phyloP scores from a whole-genome alignment of 331 rosid genomes.

The Ulmus americana region DNA sequence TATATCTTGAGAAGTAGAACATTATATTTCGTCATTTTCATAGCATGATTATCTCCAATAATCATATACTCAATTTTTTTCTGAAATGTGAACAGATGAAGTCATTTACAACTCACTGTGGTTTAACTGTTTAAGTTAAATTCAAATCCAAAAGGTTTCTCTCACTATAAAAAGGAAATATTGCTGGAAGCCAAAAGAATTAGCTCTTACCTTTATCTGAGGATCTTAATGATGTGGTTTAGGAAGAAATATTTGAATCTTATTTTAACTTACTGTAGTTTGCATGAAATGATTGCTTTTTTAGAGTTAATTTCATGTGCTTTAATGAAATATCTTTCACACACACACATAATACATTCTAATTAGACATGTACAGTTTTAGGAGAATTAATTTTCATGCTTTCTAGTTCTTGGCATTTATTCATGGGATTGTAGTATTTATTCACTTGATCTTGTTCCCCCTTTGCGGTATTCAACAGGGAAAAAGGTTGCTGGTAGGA shows the following conservation, averaged over 20 bases:
- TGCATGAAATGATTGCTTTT: background rate
- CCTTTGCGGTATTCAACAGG: constrained; percentile 49
- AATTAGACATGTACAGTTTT: too few relatives aligned
- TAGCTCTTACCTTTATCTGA: background rate
- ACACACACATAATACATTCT: too few relatives aligned
- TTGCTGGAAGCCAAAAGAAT: background rate
- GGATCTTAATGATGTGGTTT: background rate
- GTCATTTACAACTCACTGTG: background rate
- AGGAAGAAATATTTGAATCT: background rate
- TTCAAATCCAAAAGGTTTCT: background rate
- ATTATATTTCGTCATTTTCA: background rate
- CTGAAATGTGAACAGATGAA: background rate
- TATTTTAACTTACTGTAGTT: background rate
- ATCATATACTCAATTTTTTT: background rate
- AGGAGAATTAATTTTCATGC: too few relatives aligned
- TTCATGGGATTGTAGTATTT: constrained; percentile 20
- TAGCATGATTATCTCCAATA: background rate
- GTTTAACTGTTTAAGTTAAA: background rate
- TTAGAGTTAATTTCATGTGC: background rate
- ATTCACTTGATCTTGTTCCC: constrained; percentile 24
- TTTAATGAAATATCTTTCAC: background rate
- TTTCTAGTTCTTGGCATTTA: background rate
- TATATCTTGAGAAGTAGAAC: background rate
- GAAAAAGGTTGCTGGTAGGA: constrained; percentile 56
- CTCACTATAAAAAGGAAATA: background rate